Evolutionary conservation across 2,329 filamentous ascomycete species (phyloP).

Genomic region (Xylariaceae sp.): DNA sequence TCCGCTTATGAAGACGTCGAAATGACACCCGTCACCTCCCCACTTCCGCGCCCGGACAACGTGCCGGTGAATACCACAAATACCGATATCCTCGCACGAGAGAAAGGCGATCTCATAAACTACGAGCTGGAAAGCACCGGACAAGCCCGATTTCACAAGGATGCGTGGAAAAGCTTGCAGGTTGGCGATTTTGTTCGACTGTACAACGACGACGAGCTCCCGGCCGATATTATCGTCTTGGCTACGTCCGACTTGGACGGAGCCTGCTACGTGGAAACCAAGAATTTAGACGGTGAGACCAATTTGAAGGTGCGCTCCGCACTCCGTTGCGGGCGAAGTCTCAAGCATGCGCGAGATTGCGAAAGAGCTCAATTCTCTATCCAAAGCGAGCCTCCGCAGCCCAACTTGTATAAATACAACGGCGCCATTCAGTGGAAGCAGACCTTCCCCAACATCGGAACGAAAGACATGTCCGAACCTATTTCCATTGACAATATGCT

Average conservation of each 20-base stretch:
- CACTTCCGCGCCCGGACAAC: conserved; percentile 48
- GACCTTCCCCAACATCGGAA: conserved; percentile 58
- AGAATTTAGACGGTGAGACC: conserved; percentile 96
- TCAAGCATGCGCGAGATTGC: conserved; percentile 89
- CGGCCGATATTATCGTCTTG: conserved; percentile 87
- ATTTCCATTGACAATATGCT: conserved; percentile 94
- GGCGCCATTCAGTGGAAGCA: conserved; percentile 88
- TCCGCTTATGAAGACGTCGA: conserved; percentile 73
- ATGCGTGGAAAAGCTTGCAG: conserved; percentile 91
- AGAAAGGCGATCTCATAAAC: conserved; percentile 67
- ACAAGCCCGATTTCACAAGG: conserved; percentile 83
- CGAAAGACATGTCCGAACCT: conserved; percentile 82
- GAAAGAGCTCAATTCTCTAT: conserved; percentile 84
- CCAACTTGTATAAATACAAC: conserved; percentile 94
- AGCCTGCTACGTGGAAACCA: conserved; percentile 95
- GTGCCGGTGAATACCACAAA: conserved; percentile 9
- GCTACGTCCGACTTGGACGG: conserved; percentile 93
- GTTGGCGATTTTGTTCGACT: conserved; percentile 96
- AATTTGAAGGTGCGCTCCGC: conserved; percentile 95
- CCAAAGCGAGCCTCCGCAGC: conserved; percentile 86
- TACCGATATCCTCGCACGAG: conserved; percentile 39
- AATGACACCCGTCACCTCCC: conserved; percentile 93
- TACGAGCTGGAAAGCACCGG: conserved; percentile 62
- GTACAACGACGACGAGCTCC: conserved; percentile 94
- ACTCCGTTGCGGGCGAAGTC: conserved; percentile 75